Evolutionary conservation across 192 early-diverging fungal species (phyloP).

Genomic region (Coemansia erecta): DNA sequence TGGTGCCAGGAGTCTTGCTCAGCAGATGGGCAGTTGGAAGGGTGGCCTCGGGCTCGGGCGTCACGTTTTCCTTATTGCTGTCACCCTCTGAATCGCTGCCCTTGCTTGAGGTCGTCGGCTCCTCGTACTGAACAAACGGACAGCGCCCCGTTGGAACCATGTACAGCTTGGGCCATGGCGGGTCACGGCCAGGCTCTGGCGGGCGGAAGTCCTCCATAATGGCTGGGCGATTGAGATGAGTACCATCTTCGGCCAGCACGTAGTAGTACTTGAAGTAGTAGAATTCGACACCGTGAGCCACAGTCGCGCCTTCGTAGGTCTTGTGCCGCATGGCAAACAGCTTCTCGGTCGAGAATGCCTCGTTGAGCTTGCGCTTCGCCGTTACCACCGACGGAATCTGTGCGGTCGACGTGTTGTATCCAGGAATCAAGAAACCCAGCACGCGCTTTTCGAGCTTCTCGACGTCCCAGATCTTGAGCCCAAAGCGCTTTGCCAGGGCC

Average conservation of each 20-base stretch:
- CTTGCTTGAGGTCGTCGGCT: slow-evolving; percentile 53
- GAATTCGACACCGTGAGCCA: slow-evolving; percentile 43
- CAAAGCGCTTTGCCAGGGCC: slow-evolving; percentile 36
- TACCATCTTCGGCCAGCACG: slow-evolving; percentile 49
- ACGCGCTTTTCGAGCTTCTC: slow-evolving; percentile 48
- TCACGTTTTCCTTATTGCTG: slow-evolving; percentile 49
- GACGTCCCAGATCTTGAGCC: slow-evolving; percentile 48
- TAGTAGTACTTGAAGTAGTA: slow-evolving; percentile 54
- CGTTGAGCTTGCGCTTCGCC: slow-evolving; percentile 52
- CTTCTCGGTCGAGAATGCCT: slow-evolving; percentile 47
- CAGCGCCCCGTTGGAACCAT: slow-evolving; percentile 54
- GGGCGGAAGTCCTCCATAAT: slow-evolving; percentile 50
- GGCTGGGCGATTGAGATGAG: slow-evolving; percentile 46
- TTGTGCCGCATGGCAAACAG: slow-evolving; percentile 47
- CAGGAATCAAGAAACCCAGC: slow-evolving; percentile 38
- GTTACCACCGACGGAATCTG: slow-evolving; percentile 38
- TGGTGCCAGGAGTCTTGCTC: slow-evolving; percentile 44
- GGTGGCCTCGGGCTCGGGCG: slow-evolving; percentile 44
- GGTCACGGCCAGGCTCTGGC: slow-evolving; percentile 40
- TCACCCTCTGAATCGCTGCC: slow-evolving; percentile 44
- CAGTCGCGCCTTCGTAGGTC: slow-evolving; percentile 36
- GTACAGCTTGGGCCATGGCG: slow-evolving; percentile 56
- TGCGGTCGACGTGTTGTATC: slow-evolving; percentile 25
- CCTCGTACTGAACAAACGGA: slow-evolving; percentile 57
- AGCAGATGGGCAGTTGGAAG: slow-evolving; percentile 28